Evolutionary conservation across 2,329 filamentous ascomycete genomes (phyloP), one percentile per base, ranked within the genome.

Genomic region (Dactylonectria macrodidyma): DNA sequence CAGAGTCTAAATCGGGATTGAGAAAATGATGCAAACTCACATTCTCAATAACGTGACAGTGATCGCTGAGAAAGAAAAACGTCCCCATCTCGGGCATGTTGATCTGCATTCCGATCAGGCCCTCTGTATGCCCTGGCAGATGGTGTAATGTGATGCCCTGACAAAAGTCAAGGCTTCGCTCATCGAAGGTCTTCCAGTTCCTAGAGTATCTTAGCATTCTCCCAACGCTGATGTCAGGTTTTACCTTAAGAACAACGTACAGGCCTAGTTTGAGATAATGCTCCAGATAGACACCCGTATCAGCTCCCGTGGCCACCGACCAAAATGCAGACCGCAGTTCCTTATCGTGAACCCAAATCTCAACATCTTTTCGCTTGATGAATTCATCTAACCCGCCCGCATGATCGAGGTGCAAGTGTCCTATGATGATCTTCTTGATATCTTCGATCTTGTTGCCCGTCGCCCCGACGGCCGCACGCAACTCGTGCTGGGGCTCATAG

Each of bases 311-410:
- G 4, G 78, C 84, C 5, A 82, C 78, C 3, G 81, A 80, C 81
- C 82, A 85, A 66, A 81, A 84, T 1, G 84, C 84, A 41, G 82
- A 79, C 59, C 83, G 81, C 72, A 85, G 79, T 61, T 85, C 84
- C 62, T 82, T 79, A 68, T 86, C 84, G 65, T 86, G 84, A 3
- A 85, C 82, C 67, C 81, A 85, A 58, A 85, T 84, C 5, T 82
- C 82, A 6, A 85, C 75, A 34, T 82, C 79, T 5, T 78, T 84
- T 46, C 77, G 57, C 36, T 62, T 77, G 3, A 79, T 46, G 52
- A 86, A 86, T 59, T 85, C 78, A 55, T 85, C 83, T 1, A 86
- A 73, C 0, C 84, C 84, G 2, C 84, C 84, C 0, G 84, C 84
- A 68, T 86, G 84, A 67, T 86, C 84, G 2, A 85, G 69, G 69